Evolutionary conservation across 108 stramenopile genomes (phyloP).

Genomic region (Cylindrotheca fusiformis): DNA sequence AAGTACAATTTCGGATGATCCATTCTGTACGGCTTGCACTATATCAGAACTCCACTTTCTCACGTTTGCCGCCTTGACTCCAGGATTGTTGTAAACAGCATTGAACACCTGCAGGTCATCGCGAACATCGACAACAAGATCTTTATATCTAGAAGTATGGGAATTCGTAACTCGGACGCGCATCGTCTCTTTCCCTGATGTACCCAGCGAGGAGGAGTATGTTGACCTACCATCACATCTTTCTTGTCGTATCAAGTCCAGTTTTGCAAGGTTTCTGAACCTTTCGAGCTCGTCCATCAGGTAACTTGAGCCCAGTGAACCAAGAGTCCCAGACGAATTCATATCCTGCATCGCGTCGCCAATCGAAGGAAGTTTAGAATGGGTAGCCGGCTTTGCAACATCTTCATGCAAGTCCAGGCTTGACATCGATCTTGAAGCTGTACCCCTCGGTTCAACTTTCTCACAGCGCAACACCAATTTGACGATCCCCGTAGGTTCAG

Average conservation of each 20-base stretch:
- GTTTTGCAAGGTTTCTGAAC: background rate
- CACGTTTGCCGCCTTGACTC: slow-evolving; percentile 32
- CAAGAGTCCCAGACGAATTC: background rate
- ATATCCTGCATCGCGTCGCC: too few species aligned
- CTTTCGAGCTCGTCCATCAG: background rate
- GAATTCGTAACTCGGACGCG: slow-evolving; percentile 29
- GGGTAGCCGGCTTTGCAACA: background rate
- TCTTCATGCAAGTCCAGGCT: background rate
- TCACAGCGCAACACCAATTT: slow-evolving; percentile 25
- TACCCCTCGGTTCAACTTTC: background rate
- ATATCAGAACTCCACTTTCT: slow-evolving; percentile 27
- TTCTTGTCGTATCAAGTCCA: background rate
- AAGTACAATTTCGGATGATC: slow-evolving; percentile 21
- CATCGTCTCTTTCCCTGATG: slow-evolving; percentile 5
- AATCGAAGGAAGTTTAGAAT: background rate
- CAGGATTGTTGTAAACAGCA: slow-evolving; percentile 24
- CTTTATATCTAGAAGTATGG: slow-evolving; percentile 17
- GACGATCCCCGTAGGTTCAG: slow-evolving; percentile 19
- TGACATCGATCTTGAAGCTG: background rate
- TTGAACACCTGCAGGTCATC: slow-evolving; percentile 23
- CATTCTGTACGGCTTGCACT: slow-evolving; percentile 17
- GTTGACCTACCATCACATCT: background rate
- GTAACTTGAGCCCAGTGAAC: background rate
- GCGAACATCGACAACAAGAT: slow-evolving; percentile 25
- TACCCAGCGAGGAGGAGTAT: background rate